Evolutionary conservation across 2,329 filamentous ascomycete species (phyloP).

Genomic region (Colletotrichum siamense): DNA sequence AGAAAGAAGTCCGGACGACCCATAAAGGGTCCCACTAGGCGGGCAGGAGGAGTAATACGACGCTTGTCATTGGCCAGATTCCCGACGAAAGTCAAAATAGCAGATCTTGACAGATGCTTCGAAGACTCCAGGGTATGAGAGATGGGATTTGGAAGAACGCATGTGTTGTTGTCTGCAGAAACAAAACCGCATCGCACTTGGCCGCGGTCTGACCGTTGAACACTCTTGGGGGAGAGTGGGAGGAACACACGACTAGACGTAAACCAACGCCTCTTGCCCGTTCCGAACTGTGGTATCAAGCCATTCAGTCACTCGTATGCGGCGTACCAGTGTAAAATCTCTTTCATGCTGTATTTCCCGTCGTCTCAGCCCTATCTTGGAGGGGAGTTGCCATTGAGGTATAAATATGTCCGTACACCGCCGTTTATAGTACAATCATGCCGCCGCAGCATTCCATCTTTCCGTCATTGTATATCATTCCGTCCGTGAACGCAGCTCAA

Average conservation of each 20-base stretch:
- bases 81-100: neutral
- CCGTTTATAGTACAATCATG: constrained; percentile 10
- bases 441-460: neutral
- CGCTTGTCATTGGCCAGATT: neutral
- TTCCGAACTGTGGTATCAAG: neutral
- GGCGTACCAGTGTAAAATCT: neutral
- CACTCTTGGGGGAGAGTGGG: no score
- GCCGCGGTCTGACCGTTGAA: neutral
- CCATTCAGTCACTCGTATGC: neutral
- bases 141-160: neutral
- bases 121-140: neutral
- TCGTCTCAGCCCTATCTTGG: neutral
- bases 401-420: neutral
- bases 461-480: neutral
- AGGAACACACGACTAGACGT: neutral
- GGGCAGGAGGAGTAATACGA: constrained; percentile 3
- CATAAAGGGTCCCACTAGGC: neutral
- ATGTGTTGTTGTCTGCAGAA: neutral
- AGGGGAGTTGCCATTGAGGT: neutral
- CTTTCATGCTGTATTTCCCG: neutral
- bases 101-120: neutral
- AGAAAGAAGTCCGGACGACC: neutral
- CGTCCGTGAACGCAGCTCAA: constrained; percentile 22
- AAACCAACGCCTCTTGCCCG: neutral
- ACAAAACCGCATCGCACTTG: accelerated